These are phyloP conservation scores for Bipolaris zeicola DNA, from an alignment of 2,329 filamentous ascomycete species.

Conservation along the genomic window DNA sequence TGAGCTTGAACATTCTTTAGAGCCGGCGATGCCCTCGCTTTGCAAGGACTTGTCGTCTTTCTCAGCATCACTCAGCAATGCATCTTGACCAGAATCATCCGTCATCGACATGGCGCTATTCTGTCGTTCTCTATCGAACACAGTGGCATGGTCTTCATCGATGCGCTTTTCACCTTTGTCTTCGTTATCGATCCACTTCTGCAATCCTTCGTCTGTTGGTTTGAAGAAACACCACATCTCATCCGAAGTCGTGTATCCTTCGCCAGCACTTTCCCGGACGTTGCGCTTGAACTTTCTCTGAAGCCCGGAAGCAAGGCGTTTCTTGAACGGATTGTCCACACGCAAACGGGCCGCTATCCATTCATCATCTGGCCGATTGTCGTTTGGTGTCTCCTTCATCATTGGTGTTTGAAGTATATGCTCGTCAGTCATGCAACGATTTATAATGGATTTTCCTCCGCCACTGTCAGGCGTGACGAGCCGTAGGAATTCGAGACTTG, in stretches of 20 bases:
- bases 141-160: constrained; percentile 21
- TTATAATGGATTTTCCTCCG: constrained; percentile 52
- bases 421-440: constrained; percentile 60
- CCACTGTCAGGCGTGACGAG: constrained; percentile 52
- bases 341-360: constrained; percentile 63
- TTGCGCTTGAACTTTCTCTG: constrained; percentile 46
- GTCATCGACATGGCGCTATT: neutral
- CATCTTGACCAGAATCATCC: neutral
- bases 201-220: constrained; percentile 34
- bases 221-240: constrained; percentile 62
- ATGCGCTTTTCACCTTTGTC: constrained; percentile 26
- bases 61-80: constrained; percentile 4
- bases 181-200: constrained; percentile 32
- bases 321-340: constrained; percentile 63
- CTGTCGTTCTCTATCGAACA: neutral
- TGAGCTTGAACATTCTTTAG: neutral
- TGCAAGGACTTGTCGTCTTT: constrained; percentile 8
- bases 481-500: constrained; percentile 66
- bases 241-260: constrained; percentile 47
- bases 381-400: constrained; percentile 56
- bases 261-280: constrained; percentile 44
- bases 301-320: constrained; percentile 55
- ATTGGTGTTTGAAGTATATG: constrained; percentile 54
- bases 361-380: constrained; percentile 62
- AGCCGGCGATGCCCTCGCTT: neutral